These are phyloP conservation scores for Didymella glomerata DNA, from an alignment of 2,329 filamentous ascomycete species.

Conservation along the genomic window DNA sequence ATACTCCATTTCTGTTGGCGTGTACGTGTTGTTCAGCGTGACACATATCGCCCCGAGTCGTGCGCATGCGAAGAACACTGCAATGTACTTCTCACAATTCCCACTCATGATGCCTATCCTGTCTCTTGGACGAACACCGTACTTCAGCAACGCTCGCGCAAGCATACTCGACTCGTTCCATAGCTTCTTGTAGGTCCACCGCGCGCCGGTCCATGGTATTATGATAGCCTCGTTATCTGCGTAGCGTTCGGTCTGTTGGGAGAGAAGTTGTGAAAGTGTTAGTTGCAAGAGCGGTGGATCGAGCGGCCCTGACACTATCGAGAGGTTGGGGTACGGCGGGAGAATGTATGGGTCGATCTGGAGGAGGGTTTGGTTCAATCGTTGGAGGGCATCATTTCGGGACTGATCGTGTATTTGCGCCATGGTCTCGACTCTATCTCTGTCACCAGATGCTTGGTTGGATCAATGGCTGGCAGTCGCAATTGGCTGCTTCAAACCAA, in stretches of 20 bases:
- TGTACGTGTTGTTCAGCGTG: constrained; percentile 85
- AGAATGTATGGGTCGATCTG: constrained; percentile 51
- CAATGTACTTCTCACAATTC: constrained; percentile 65
- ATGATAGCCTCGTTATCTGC: constrained; percentile 73
- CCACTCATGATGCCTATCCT: constrained; percentile 77
- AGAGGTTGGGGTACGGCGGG: constrained; percentile 54
- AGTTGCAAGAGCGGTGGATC: constrained; percentile 75
- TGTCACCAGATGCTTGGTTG: background rate
- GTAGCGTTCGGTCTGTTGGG: constrained; percentile 73
- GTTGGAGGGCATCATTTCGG: constrained; percentile 42
- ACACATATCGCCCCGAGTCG: constrained; percentile 64
- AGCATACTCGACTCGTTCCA: constrained; percentile 52
- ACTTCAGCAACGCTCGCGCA: constrained; percentile 63
- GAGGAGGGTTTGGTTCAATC: constrained; percentile 50
- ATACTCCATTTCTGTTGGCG: constrained; percentile 74
- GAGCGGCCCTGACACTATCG: constrained; percentile 72
- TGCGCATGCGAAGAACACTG: constrained; percentile 76
- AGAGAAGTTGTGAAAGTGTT: constrained; percentile 75
- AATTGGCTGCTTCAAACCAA: constrained; percentile 1
- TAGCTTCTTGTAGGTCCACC: constrained; percentile 69
- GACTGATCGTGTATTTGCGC: constrained; percentile 40
- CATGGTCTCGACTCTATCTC: constrained; percentile 26
- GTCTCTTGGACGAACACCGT: constrained; percentile 73
- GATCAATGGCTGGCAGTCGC: constrained; percentile 1
- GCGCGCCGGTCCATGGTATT: constrained; percentile 76